Evolutionary conservation across 1,284 basidiomycete genomes (phyloP).

Genomic region (Cutaneotrichosporon mucoides): DNA sequence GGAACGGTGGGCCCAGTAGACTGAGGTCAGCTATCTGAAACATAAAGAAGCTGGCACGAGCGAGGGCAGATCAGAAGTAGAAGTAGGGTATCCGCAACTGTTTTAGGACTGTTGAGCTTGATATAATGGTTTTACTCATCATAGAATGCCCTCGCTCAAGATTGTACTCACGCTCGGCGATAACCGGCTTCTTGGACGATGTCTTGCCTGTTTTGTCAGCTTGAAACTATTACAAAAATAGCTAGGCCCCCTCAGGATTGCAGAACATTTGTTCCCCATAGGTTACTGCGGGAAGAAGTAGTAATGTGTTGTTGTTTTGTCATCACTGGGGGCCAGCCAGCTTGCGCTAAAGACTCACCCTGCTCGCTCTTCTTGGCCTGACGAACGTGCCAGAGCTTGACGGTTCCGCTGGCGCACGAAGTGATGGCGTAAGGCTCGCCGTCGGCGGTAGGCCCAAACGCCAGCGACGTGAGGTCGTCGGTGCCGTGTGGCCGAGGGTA

Average conservation of each 20-base stretch:
- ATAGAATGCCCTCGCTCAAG: slow-evolving; percentile 22
- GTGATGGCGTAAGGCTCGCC: slow-evolving; percentile 46
- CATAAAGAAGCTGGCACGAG: slow-evolving; percentile 4
- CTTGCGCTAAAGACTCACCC: slow-evolving; percentile 31
- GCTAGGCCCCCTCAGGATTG: slow-evolving; percentile 43
- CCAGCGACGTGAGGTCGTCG: slow-evolving; percentile 61
- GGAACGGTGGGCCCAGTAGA: slow-evolving; percentile 71
- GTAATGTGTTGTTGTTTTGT: slow-evolving; percentile 47
- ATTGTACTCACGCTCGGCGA: slow-evolving; percentile 40
- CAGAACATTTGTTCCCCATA: slow-evolving; percentile 47
- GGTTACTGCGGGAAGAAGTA: slow-evolving; percentile 31
- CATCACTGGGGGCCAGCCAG: slow-evolving; percentile 31
- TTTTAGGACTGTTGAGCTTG: slow-evolving; percentile 52
- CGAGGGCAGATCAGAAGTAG: slow-evolving; percentile 43
- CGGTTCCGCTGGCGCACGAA: slow-evolving; percentile 45
- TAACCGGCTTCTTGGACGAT: slow-evolving; percentile 27
- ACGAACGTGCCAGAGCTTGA: slow-evolving; percentile 51
- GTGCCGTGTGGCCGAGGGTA: slow-evolving; percentile 83
- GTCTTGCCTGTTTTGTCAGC: slow-evolving; percentile 34
- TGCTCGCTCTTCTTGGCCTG: slow-evolving; percentile 42
- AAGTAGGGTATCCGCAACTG: slow-evolving; percentile 47
- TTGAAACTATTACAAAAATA: not conserved
- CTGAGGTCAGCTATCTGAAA: slow-evolving; percentile 50
- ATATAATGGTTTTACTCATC: slow-evolving; percentile 44
- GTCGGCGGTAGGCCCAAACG: slow-evolving; percentile 54